Percentiles rank a stretch among this genome's conserved stretches.
Conservation (phyloP, 495 filamentous ascomycete genomes). For the Hamigera avellanea region DNA sequence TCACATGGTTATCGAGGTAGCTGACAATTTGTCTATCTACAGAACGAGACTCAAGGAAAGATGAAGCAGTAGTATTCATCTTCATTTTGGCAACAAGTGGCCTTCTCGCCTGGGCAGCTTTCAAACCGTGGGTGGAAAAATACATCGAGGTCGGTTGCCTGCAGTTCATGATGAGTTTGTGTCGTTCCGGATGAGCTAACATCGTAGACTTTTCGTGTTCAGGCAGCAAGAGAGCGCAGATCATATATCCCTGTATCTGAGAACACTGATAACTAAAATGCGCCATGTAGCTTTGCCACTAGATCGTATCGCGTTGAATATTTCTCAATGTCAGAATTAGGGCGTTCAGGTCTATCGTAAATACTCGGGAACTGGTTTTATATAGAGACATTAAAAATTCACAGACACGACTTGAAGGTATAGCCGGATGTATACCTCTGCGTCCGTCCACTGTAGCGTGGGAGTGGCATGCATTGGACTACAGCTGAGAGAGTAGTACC, state of each 20-base stretch:
- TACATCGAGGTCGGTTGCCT: slow-evolving; percentile 39
- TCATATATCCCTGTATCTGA: slow-evolving; percentile 33
- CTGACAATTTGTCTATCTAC: slow-evolving; percentile 5
- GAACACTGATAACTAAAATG: slow-evolving; percentile 7
- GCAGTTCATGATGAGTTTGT: not conserved
- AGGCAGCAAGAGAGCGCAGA: slow-evolving; percentile 34
- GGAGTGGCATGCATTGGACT: no score
- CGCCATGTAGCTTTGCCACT: no score
- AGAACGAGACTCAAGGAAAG: slow-evolving; percentile 83
- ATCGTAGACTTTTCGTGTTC: not conserved
- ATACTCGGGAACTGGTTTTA: no score
- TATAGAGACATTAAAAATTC: no score
- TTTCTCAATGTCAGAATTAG: no score
- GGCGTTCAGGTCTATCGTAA: no score
- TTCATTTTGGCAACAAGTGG: slow-evolving; percentile 85
- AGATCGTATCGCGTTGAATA: no score
- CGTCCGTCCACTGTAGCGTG: no score
- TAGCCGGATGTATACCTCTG: no score
- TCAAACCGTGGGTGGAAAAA: slow-evolving; percentile 52
- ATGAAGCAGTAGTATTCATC: slow-evolving; percentile 80
- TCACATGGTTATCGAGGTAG: no score
- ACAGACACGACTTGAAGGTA: no score
- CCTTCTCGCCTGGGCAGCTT: slow-evolving; percentile 66
- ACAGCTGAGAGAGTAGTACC: no score
- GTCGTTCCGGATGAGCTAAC: slow-evolving; percentile 3